phyloP scores from a whole-genome alignment of 345 rosid species.

The Euphorbia tirucalli region DNA sequence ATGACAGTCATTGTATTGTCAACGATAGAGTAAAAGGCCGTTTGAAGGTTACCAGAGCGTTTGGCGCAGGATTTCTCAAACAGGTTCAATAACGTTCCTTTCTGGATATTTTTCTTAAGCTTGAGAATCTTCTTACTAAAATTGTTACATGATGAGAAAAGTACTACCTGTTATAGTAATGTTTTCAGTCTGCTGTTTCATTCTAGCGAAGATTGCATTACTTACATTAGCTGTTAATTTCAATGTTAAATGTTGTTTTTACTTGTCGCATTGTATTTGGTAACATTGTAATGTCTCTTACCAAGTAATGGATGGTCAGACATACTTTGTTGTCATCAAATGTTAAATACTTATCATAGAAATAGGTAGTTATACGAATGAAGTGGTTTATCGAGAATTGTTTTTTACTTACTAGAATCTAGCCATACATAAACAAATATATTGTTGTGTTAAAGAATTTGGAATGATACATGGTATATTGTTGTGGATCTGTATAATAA shows the following conservation, averaged over 20 bases:
- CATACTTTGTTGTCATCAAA: neutral
- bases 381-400: too few relatives aligned
- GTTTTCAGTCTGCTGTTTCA: neutral
- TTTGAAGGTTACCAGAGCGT: slow-evolving; percentile 93
- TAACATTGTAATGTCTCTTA: neutral
- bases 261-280: neutral
- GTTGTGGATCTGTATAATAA: too few relatives aligned
- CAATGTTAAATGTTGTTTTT: neutral
- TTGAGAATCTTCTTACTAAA: slow-evolving; percentile 2
- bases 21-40: slow-evolving; percentile 96
- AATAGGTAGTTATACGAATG: too few relatives aligned
- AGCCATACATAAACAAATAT: too few relatives aligned
- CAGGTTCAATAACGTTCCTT: slow-evolving; percentile 44
- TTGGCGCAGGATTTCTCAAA: slow-evolving; percentile 96
- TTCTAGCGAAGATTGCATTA: slow-evolving; percentile 5
- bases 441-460: too few relatives aligned
- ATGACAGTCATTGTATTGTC: slow-evolving; percentile 80
- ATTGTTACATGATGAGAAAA: slow-evolving; percentile 1
- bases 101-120: neutral
- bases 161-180: neutral
- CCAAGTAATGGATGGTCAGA: too few relatives aligned
- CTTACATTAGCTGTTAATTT: neutral
- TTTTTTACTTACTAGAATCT: too few relatives aligned
- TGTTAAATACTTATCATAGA: too few relatives aligned
- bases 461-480: too few relatives aligned